Conservation (phyloP, 768 basidiomycete genomes). For the Pleurotus platypus region DNA sequence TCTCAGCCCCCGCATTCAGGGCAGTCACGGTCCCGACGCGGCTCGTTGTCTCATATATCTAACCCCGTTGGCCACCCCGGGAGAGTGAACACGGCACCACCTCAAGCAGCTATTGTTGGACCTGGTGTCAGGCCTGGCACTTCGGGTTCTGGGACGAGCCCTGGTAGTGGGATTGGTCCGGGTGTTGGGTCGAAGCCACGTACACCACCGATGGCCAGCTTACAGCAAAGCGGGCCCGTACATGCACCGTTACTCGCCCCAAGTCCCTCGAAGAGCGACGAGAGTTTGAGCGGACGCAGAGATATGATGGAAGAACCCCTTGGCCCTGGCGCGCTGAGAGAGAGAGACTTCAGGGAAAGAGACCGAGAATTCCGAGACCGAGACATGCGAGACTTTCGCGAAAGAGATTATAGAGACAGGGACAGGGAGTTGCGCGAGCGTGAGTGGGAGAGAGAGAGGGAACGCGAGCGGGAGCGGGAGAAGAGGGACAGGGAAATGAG, state of each 20-base stretch:
- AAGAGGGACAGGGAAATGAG: constrained; percentile 17
- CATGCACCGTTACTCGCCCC: constrained; percentile 17
- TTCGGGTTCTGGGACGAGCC: too few species aligned
- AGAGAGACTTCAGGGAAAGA: constrained; percentile 13
- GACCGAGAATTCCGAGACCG: constrained; percentile 20
- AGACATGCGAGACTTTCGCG: constrained; percentile 13
- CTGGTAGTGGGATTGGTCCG: too few species aligned
- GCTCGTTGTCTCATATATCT: constrained; percentile 2
- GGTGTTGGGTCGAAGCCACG: neutral
- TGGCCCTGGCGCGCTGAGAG: constrained; percentile 16
- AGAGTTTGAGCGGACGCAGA: neutral
- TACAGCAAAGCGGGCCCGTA: neutral
- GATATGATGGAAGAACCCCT: constrained; percentile 7
- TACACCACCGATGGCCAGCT: constrained; percentile 4
- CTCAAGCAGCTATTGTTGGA: neutral
- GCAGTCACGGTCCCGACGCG: constrained; percentile 3
- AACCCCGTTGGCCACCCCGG: constrained; percentile 3
- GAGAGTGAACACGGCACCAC: constrained; percentile 2
- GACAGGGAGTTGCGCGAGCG: constrained; percentile 18
- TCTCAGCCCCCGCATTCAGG: neutral
- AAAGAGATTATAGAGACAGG: neutral
- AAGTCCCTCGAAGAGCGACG: constrained; percentile 15
- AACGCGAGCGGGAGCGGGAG: constrained; percentile 19
- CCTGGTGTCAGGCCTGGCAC: neutral
- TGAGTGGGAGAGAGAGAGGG: constrained; percentile 30